Base-by-base conservation (phyloP, 2,329 filamentous ascomycete species). In the Beauveria scarabaeidicola region DNA sequence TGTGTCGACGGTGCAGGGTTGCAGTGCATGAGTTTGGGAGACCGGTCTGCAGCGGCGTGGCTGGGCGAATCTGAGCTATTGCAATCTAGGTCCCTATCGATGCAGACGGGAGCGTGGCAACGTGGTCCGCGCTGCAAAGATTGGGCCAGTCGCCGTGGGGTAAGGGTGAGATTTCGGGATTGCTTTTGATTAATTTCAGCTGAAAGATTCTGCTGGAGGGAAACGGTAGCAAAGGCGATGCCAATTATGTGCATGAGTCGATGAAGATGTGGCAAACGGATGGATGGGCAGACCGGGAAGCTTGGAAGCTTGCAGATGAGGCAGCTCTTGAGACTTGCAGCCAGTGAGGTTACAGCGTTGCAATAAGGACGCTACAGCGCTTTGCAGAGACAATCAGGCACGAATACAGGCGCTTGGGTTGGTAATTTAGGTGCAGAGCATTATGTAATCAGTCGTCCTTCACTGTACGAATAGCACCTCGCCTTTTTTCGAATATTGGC, bases 61-160 rank as follows among this genome's bases (percentile, higher is more conserved):
- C 41, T 32, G 52, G n/a, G 27, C 11, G 54, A 44, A 57, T 57
- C 54, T 57, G 54, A 47, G 23, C 54, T 50, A 57, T 48, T 57
- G 54, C 44, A 40, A 29, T 57, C 54, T 38, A 56, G 53, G 53
- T 48, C 43, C 3, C 27, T 11, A 25, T 56, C 29, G 54, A 57
- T 48, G 56, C 44, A 48, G 51, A 52, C 25, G 48, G 47, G 8
- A 41, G 47, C 25, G 8, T 32, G 32, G 21, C 13, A 29, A 38
- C 25, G 4, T 32, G 32, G 21, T 27, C 41, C 40, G 48, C 38
- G 47, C 15, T 53, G 27, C 50, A 59, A 29, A 43, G 51, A 52
- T 48, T 44, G 50, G 41, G 13, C 29, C 21, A 29, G 32, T 29
- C 17, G 23, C 32, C 44, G 44, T 2, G 21, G 13, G 17, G n/a